phyloP scores from a whole-genome alignment of 495 filamentous ascomycete genomes.

The Aspergillus nanangensis region DNA sequence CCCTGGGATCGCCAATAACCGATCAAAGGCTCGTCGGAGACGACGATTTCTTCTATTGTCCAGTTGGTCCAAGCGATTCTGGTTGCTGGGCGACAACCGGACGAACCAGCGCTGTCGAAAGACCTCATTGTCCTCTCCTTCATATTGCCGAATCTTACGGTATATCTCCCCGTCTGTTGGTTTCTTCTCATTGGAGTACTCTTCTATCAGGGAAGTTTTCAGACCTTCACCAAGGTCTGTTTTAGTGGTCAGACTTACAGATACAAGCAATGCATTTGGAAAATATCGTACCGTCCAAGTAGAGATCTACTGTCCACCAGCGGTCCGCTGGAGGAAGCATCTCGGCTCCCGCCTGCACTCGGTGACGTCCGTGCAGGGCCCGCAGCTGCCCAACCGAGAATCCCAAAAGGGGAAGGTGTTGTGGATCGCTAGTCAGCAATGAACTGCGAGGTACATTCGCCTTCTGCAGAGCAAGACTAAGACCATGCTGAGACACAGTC shows the following conservation, averaged over 20 bases:
- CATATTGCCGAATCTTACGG: conserved; percentile 33
- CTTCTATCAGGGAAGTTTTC: conserved; percentile 9
- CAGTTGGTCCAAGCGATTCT: conserved; percentile 11
- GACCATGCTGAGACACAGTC: conserved; percentile 17
- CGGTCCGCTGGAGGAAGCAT: conserved; percentile 15
- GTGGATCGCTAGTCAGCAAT: conserved; percentile 5
- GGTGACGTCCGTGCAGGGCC: conserved; percentile 31
- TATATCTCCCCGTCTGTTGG: conserved; percentile 36
- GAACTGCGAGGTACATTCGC: conserved; percentile 3
- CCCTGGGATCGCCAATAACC: background rate
- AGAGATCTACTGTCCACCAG: conserved; percentile 36
- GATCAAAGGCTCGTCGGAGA: background rate
- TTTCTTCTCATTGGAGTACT: conserved; percentile 31
- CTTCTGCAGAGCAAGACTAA: conserved; percentile 5
- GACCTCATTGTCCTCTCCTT: conserved; percentile 16
- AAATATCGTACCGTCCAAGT: conserved; percentile 22
- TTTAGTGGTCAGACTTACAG: background rate
- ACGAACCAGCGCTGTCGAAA: conserved; percentile 21
- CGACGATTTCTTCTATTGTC: background rate
- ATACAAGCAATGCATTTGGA: background rate
- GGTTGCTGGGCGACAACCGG: conserved; percentile 18
- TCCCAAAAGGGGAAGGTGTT: conserved; percentile 4
- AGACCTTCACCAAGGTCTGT: background rate
- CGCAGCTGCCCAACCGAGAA: conserved; percentile 13
- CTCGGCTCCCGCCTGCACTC: conserved; percentile 24